Evolutionary conservation across 2,329 filamentous ascomycete species (phyloP).

Genomic region (Aspergillus arachidicola): DNA sequence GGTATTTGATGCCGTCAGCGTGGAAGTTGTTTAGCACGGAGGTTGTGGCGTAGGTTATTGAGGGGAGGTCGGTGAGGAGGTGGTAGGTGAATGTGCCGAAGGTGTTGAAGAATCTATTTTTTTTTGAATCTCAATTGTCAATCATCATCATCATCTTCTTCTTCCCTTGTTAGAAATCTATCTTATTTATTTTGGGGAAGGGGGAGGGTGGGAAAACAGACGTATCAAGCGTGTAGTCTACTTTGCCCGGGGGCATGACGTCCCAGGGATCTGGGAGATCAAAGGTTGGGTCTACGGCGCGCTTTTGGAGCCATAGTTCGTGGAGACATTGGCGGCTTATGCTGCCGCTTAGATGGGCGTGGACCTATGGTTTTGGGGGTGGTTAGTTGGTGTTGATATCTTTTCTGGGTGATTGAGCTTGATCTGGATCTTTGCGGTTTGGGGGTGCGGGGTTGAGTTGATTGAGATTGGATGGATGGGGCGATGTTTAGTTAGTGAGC

Average conservation of each 20-base stretch:
- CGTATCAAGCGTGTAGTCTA: conserved; percentile 71
- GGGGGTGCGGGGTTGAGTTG: not conserved
- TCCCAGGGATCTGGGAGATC: conserved; percentile 68
- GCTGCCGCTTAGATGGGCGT: conserved; percentile 79
- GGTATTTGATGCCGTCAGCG: conserved; percentile 71
- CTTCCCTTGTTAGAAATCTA: not conserved
- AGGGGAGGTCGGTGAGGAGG: conserved; percentile 65
- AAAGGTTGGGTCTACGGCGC: conserved; percentile 52
- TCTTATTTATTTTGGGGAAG: conserved; percentile 46
- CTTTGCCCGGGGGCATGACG: conserved; percentile 70
- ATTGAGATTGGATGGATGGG: not conserved
- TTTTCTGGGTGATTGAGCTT: not conserved
- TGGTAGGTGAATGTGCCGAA: conserved; percentile 80
- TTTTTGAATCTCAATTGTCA: not conserved
- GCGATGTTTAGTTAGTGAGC: not conserved
- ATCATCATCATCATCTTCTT: too few species aligned
- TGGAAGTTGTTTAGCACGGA: conserved; percentile 69
- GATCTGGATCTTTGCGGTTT: too few species aligned
- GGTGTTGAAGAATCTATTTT: conserved; percentile 70
- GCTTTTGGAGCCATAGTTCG: conserved; percentile 70
- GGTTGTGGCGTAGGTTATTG: conserved; percentile 64
- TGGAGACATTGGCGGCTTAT: conserved; percentile 73
- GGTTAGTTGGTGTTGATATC: conserved; percentile 6
- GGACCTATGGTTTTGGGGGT: conserved; percentile 56
- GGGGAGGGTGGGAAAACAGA: conserved; percentile 62